Base-by-base conservation (phyloP, 768 basidiomycete species). In the Leccinum sublutescens region DNA sequence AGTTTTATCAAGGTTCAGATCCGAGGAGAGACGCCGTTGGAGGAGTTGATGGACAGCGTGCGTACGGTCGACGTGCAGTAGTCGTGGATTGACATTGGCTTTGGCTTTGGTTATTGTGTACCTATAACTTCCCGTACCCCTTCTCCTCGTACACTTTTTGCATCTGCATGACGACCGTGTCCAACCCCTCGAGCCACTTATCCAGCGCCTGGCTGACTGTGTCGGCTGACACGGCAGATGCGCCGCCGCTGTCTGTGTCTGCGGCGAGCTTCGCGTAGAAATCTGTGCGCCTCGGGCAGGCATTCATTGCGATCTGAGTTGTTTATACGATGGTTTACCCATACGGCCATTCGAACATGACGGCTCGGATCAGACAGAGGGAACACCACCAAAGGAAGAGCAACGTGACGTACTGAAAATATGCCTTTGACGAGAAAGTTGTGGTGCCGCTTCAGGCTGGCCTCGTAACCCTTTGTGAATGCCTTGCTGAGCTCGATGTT, bases 361-460 rank as follows among this genome's bases (percentile, higher is more conserved):
- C 19, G 15, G 5, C 25, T 17, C 9, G 15, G 10, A 50, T 27
- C 9, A 10, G 8, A 12, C 31, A 10, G 9, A 21, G 19, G 36
- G 5, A 3, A n/a, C 33, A 25, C 36, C 33, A 23, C 36, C 2
- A 11, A 1, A 5, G n/a, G 56, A 40, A 15, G 17, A 40, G 25
- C 2, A 27, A n/a, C 10, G 43, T 43, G 43, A 88, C 83, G 45
- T 31, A 83, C 83, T 25, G 79, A 56, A 64, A 85, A 83, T 49
- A 86, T 64, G 56, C 89, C 87, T 27, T 79, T 76, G 29, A 88
- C 84, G 57, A 88, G 72, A 63, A 95, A 87, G 69, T 84, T 89
- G 74, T 99, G 96, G 76, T 87, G 86, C 67, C 87, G 80, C 78
- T 88, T 95, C 71, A 99, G 78, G 14, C 91, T 95, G 10, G 64